Conservation (phyloP, 345 rosid genomes). For the Brassica napus region Da-Ae NC_063437.1:19723001-19723500, state of each 20-base stretch:
- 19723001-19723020: background rate
- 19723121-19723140: too few relatives aligned
- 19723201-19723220: slow-evolving; percentile 48
- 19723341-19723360: slow-evolving; percentile 61
- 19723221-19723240: slow-evolving; percentile 57
- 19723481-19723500: too few relatives aligned
- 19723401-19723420: slow-evolving; percentile 80
- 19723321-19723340: slow-evolving; percentile 60
- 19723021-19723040: background rate
- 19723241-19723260: slow-evolving; percentile 80
- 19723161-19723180: background rate
- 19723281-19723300: slow-evolving; percentile 78
- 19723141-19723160: slow-evolving; percentile 18
- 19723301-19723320: slow-evolving; percentile 66
- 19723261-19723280: slow-evolving; percentile 76
- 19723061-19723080: background rate
- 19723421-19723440: slow-evolving; percentile 81
- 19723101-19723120: background rate
- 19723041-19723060: background rate
- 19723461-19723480: too few relatives aligned
- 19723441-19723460: slow-evolving; percentile 21
- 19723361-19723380: slow-evolving; percentile 61
- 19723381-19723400: slow-evolving; percentile 81
- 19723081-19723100: background rate
- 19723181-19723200: too few relatives aligned